A percentile compares a stretch with the other conserved stretches of the same genome.
Conservation (phyloP, 306 rosid genomes). For the Clitoria ternatea region DNA sequence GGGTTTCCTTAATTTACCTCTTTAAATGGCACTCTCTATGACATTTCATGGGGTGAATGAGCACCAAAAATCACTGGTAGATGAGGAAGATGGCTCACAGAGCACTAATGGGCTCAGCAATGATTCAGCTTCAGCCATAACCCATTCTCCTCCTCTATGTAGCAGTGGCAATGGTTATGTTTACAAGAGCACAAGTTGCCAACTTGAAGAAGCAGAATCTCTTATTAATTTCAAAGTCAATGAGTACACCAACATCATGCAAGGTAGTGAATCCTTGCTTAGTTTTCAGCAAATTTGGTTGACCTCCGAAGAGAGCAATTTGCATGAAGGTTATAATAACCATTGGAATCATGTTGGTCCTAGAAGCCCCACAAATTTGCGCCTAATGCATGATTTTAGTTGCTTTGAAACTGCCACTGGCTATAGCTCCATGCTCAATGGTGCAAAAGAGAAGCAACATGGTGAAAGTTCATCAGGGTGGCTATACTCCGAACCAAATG, state of each 20-base stretch:
- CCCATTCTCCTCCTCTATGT: constrained; percentile 31
- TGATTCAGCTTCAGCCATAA: constrained; percentile 31
- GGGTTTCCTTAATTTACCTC: neutral
- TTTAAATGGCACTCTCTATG: constrained; percentile 44
- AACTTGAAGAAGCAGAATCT: constrained; percentile 44
- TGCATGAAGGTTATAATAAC: constrained; percentile 14
- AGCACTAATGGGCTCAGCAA: constrained; percentile 32
- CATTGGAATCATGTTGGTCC: constrained; percentile 41
- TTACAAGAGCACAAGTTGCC: constrained; percentile 23
- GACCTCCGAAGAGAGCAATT: constrained; percentile 19
- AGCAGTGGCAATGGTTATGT: constrained; percentile 24
- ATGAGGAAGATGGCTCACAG: constrained; percentile 37
- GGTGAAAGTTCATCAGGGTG: constrained; percentile 50
- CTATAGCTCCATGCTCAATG: constrained; percentile 30
- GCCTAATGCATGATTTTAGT: constrained; percentile 39
- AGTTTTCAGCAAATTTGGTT: constrained; percentile 51
- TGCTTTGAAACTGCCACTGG: constrained; percentile 4
- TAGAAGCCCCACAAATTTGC: constrained; percentile 11
- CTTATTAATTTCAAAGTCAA: constrained; percentile 57
- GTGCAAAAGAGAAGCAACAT: constrained; percentile 32
- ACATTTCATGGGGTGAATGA: constrained; percentile 19
- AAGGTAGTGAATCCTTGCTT: constrained; percentile 49
- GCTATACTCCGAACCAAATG: constrained; percentile 49
- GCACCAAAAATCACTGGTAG: constrained; percentile 17
- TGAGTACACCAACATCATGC: constrained; percentile 3